These are phyloP conservation scores for Nevesoporus exiguus DNA, from an alignment of 768 basidiomycete species.

Conservation along the genomic window DNA sequence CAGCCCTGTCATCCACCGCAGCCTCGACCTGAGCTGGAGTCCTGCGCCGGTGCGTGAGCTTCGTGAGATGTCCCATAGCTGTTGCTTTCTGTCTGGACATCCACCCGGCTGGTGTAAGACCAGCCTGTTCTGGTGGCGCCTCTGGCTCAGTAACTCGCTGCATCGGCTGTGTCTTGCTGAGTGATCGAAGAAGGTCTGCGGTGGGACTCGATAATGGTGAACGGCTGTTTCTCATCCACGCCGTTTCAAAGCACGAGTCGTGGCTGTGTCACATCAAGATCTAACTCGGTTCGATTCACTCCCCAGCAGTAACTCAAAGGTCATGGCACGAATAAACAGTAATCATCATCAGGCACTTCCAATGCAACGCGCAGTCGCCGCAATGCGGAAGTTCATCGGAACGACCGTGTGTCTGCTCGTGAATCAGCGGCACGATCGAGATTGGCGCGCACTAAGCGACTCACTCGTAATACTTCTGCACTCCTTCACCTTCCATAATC, in stretches of 20 bases:
- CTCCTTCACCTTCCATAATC: constrained; percentile 68
- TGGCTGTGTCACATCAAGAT: too few species aligned
- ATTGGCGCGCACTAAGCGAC: constrained; percentile 20
- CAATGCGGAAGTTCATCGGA: constrained; percentile 73
- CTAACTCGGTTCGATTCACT: not conserved
- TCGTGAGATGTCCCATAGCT: constrained; percentile 15
- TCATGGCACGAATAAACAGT: not conserved
- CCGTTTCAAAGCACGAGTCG: too few species aligned
- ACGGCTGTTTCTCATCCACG: constrained; percentile 7
- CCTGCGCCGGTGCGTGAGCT: constrained; percentile 13
- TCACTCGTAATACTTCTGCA: constrained; percentile 73
- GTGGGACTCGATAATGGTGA: not conserved
- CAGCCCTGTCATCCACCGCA: constrained; percentile 1
- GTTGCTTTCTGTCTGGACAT: constrained; percentile 17
- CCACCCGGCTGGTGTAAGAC: constrained; percentile 3
- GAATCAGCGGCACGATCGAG: constrained; percentile 10
- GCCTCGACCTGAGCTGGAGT: not conserved
- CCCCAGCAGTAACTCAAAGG: not conserved
- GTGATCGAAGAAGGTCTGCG: constrained; percentile 10
- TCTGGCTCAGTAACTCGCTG: constrained; percentile 9
- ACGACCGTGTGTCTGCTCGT: constrained; percentile 65
- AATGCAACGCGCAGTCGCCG: constrained; percentile 74
- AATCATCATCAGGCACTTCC: constrained; percentile 26
- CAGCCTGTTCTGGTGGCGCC: constrained; percentile 2
- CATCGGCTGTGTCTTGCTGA: constrained; percentile 20